Evolutionary conservation across 1,284 basidiomycete genomes (phyloP), one percentile per base, ranked within the genome.

Genomic region (Cystobasidium sp.): DNA sequence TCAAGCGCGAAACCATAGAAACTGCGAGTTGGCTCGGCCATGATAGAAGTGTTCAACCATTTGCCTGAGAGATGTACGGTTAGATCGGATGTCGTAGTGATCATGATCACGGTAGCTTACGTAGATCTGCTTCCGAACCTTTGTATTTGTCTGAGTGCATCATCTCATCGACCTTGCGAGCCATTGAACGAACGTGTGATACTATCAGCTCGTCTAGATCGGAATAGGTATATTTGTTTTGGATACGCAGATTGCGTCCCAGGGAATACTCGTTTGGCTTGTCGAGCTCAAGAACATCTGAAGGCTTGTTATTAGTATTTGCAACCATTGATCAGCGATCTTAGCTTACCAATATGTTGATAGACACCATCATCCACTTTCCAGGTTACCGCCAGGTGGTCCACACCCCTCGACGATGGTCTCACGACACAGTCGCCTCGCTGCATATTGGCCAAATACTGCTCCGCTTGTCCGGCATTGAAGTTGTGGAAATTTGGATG

Each of bases 401-500:
- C 89, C 51, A 87, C 84, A 6, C 96, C 96, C 82, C 96, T 95
- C 3, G 95, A 98, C 43, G 94, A 97, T 0, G 97, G 97, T 58
- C 97, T 87, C 78, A 99, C 93, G 44, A 99, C 92, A 59, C 94
- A 94, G 82, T 97, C 94, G 14, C 95, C 97, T 41, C 93, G 88
- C 79, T 94, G 93, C 83, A 94, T 91, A 77, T 90, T 90, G 73
- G 94, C 92, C 68, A 99, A 85, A 82, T 91, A 93, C 68, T 88
- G 86, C 83, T 99, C 96, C 1, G 97, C 95, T 79, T 97, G 91
- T 22, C 87, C 85, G 46, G 93, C 89, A 80, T 94, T 96, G 86
- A 97, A 91, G 81, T 97, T 94, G 82, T 96, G 93, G 88, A 97
- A 99, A 84, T 97, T 95, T 3, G 97, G 97, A 82, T 99, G 97